phyloP scores from a whole-genome alignment of 2,329 filamentous ascomycete genomes.

The Aspergillus amoenus region DNA sequence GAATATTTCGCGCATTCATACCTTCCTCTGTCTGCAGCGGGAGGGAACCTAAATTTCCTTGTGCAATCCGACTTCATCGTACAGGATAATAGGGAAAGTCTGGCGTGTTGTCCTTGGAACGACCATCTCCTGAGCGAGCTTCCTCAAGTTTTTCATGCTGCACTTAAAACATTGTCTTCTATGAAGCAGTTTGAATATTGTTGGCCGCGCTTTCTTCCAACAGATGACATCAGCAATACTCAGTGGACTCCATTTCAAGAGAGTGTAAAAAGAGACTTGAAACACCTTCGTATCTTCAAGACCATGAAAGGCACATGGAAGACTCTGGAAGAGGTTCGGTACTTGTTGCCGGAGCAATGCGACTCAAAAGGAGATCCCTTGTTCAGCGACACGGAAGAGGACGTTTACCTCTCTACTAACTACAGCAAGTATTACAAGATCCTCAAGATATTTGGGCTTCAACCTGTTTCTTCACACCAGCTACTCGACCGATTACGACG shows the following conservation, averaged over 20 bases:
- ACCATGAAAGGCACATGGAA: neutral
- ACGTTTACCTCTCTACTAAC: slow-evolving; percentile 5
- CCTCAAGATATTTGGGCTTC: slow-evolving; percentile 1
- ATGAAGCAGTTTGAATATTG: neutral
- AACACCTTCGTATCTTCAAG: neutral
- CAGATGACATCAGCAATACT: neutral
- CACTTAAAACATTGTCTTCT: neutral
- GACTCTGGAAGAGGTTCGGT: slow-evolving; percentile 3
- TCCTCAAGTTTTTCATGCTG: neutral
- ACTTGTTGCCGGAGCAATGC: slow-evolving; percentile 1
- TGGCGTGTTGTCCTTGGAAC: neutral
- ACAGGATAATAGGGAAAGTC: neutral
- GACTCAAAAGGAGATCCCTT: neutral
- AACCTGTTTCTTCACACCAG: neutral
- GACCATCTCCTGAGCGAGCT: neutral
- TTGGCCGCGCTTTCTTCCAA: slow-evolving; percentile 1
- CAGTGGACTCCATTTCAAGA: too few relatives aligned
- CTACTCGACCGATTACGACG: neutral
- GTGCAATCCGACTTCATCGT: slow-evolving; percentile 1
- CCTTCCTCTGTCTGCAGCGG: neutral
- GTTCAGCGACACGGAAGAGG: neutral
- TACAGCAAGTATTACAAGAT: neutral
- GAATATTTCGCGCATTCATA: neutral
- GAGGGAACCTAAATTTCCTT: neutral
- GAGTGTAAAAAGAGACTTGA: neutral